Evolutionary conservation across 129 eudicot genomes (phyloP).

Genomic region (Deinandra increscens): DNA sequence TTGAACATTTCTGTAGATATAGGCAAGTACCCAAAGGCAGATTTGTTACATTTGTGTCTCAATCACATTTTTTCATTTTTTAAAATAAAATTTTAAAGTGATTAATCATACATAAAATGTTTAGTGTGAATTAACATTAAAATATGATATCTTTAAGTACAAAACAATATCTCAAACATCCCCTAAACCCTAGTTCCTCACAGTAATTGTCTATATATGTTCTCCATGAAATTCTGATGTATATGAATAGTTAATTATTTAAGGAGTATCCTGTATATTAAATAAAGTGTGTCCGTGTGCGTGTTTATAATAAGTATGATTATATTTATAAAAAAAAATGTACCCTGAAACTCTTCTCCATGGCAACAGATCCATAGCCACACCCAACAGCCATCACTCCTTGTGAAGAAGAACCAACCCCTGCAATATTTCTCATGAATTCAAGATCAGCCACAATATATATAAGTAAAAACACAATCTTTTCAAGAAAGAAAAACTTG

Average conservation of each 20-base stretch:
- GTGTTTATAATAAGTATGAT: slow-evolving; percentile 9
- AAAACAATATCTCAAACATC: background rate
- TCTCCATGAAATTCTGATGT: slow-evolving; percentile 21
- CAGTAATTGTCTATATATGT: background rate
- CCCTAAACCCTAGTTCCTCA: slow-evolving; percentile 21
- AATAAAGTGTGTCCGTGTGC: slow-evolving; percentile 19
- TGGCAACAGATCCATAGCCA: slow-evolving; percentile 87
- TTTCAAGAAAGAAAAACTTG: background rate
- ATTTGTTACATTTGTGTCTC: background rate
- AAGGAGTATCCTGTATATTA: slow-evolving; percentile 6
- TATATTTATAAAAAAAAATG: background rate
- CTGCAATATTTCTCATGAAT: slow-evolving; percentile 32
- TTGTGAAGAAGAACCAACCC: slow-evolving; percentile 54
- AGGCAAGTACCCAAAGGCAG: background rate
- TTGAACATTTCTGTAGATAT: slow-evolving; percentile 67
- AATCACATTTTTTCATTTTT: too few relatives aligned
- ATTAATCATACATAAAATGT: too few relatives aligned
- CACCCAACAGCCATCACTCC: slow-evolving; percentile 51
- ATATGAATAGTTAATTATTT: slow-evolving; percentile 4
- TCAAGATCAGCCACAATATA: background rate
- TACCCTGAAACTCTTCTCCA: slow-evolving; percentile 97
- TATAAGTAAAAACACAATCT: slow-evolving; percentile 7
- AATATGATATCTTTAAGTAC: background rate
- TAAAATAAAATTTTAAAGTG: too few relatives aligned
- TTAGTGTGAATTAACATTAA: background rate